phyloP scores from a whole-genome alignment of 2,329 filamentous ascomycete genomes.

The Tolypocladium pustulatum region DNA sequence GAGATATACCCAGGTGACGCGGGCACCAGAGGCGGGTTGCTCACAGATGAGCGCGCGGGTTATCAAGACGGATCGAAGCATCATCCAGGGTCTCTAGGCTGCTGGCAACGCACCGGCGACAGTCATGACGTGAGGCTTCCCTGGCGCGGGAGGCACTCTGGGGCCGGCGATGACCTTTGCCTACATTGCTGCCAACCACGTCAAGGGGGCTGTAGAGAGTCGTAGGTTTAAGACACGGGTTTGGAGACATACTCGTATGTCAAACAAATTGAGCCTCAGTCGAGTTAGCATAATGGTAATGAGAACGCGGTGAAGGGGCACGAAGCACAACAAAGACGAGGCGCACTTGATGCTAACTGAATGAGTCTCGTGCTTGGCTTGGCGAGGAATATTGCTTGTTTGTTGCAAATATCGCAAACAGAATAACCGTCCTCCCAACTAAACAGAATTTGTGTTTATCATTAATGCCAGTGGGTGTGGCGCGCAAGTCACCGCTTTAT shows the following conservation, averaged over 20 bases:
- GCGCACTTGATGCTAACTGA: too few species aligned
- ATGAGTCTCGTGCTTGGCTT: too few species aligned
- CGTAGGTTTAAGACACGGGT: too few species aligned
- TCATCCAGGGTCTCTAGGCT: neutral
- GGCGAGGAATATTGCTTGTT: too few species aligned
- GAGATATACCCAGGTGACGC: neutral
- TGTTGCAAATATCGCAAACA: too few species aligned
- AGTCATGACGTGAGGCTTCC: neutral
- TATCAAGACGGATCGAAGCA: neutral
- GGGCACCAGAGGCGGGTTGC: neutral
- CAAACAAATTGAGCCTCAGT: too few species aligned
- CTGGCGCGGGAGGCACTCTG: neutral
- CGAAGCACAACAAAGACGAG: too few species aligned
- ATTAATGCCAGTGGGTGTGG: neutral
- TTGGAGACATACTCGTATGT: too few species aligned
- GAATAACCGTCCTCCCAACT: neutral
- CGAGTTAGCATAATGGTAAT: too few species aligned
- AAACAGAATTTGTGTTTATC: neutral
- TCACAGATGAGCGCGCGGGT: neutral
- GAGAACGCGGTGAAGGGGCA: too few species aligned
- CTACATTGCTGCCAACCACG: neutral
- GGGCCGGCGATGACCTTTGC: neutral
- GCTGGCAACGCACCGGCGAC: neutral
- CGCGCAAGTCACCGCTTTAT: neutral
- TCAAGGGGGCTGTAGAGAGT: neutral